phyloP scores from a whole-genome alignment of 768 basidiomycete genomes.

The Lyophyllum decastes region DNA sequence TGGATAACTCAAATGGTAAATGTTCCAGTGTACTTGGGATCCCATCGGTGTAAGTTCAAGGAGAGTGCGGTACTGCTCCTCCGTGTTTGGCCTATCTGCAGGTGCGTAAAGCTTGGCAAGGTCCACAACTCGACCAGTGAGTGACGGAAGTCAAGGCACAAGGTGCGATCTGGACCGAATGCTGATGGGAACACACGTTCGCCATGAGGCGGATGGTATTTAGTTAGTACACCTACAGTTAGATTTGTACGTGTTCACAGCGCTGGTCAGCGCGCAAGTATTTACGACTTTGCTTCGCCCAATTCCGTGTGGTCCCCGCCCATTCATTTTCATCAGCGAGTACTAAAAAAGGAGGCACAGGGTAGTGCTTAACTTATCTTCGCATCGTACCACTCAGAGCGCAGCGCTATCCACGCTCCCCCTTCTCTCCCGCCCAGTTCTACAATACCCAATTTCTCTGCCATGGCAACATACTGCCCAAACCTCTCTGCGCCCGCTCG shows the following conservation, averaged over 20 bases:
- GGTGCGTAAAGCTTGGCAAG: no score
- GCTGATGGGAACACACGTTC: no score
- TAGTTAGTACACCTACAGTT: no score
- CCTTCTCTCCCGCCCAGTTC: constrained; percentile 39
- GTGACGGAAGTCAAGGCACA: not conserved
- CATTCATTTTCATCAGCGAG: no score
- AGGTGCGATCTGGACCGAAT: no score
- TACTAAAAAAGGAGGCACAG: not conserved
- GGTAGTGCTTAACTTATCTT: constrained; percentile 8
- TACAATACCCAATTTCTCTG: constrained; percentile 38
- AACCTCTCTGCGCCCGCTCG: constrained; percentile 42
- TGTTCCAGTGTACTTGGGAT: no score
- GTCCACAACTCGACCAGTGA: not conserved
- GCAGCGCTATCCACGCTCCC: constrained; percentile 39
- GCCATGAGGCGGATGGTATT: no score
- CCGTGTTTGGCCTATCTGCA: constrained; percentile 1
- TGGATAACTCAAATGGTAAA: constrained; percentile 7
- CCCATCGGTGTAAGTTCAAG: constrained; percentile 1
- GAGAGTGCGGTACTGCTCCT: not conserved
- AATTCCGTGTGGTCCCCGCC: no score
- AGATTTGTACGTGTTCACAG: no score
- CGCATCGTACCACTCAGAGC: constrained; percentile 27
- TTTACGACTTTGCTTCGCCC: no score
- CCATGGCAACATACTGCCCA: constrained; percentile 39
- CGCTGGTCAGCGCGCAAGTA: no score